phyloP scores from a whole-genome alignment of 306 rosid genomes.

The Ochetophila trinervis region DNA sequence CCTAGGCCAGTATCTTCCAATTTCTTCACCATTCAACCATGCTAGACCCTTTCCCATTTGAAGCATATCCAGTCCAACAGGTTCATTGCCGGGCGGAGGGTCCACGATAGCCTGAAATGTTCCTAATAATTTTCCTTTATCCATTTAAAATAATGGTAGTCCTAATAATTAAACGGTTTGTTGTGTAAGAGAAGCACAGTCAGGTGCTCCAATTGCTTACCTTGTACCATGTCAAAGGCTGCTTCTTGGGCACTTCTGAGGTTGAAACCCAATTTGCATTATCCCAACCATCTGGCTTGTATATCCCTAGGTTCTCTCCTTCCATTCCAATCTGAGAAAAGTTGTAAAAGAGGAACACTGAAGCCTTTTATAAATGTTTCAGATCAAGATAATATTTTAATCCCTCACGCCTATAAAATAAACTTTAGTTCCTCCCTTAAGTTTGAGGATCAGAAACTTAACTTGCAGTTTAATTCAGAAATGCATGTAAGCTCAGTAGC shows the following conservation, averaged over 20 bases:
- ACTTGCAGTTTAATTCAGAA: too few species aligned
- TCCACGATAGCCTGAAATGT: conserved; percentile 63
- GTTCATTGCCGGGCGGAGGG: conserved; percentile 73
- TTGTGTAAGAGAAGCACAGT: conserved; percentile 8
- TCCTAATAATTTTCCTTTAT: conserved; percentile 4
- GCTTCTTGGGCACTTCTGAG: conserved; percentile 55
- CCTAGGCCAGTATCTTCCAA: conserved; percentile 95
- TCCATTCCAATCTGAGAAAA: conserved; percentile 65
- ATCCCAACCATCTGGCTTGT: conserved; percentile 51
- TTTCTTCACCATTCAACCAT: conserved; percentile 97
- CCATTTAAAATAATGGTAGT: neutral
- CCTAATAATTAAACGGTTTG: conserved; percentile 17
- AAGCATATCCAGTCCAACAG: conserved; percentile 88
- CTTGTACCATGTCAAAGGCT: conserved; percentile 94
- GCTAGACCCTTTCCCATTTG: conserved; percentile 96
- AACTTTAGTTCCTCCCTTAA: too few species aligned
- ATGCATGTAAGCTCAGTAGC: too few species aligned
- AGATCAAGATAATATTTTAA: neutral
- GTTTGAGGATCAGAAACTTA: too few species aligned
- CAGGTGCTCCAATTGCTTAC: conserved; percentile 31
- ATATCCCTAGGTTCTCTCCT: conserved; percentile 65
- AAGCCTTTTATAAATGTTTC: neutral
- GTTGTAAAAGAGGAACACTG: conserved; percentile 16
- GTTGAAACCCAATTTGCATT: conserved; percentile 63
- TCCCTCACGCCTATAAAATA: too few species aligned